Base-by-base conservation (phyloP, 2,329 filamentous ascomycete genomes). In the Neonectria magnoliae region DNA sequence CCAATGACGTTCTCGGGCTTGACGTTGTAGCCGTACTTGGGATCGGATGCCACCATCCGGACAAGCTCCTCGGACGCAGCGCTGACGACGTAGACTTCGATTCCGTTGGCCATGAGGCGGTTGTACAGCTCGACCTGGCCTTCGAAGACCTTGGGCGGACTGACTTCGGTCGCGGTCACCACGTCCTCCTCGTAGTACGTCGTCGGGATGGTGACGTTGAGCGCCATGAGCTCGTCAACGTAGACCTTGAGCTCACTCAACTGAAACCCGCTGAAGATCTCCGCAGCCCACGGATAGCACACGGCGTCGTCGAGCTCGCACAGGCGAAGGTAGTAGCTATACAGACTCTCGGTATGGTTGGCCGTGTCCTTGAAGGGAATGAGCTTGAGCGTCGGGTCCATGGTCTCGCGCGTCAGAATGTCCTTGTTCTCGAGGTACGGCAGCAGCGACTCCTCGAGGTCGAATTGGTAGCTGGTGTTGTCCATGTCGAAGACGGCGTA, bases 171-270 rank as follows among this genome's bases (percentile, higher is more conserved):
- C 1, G 73, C 18, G 0, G 75, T 75, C 11, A 79, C 60, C 5
- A 72, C 71, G 18, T 76, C 79, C 18, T 66, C 78, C 10, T 79
- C 75, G 48, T 71, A 81, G 67, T 81, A 81, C 5, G 71, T 76
- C n/a, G 75, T 73, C 5, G 75, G 64, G 5, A 83, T 76, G 9
- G 77, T 78, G 27, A 53, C 65, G 71, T 81, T 79, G 61, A 81
- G 76, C 1, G 81, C 77, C 74, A 84, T 81, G 63, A 85, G 77
- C 66, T 84, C 79, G 67, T 84, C 84, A 2, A 83, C 79, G 66
- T 82, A 81, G 62, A 77, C 79, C 72, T 82, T 82, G 38, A 83
- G 77, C 64, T 83, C 78, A 56, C 81, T 77, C 58, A 86, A 76
- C 1, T 81, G 76, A 36, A 83, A 71, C 27, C 80, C 81, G 44